Evolutionary conservation across 345 rosid genomes (phyloP), one percentile per base, ranked within the genome.

Genomic region (Rhodamnia argentea): DNA sequence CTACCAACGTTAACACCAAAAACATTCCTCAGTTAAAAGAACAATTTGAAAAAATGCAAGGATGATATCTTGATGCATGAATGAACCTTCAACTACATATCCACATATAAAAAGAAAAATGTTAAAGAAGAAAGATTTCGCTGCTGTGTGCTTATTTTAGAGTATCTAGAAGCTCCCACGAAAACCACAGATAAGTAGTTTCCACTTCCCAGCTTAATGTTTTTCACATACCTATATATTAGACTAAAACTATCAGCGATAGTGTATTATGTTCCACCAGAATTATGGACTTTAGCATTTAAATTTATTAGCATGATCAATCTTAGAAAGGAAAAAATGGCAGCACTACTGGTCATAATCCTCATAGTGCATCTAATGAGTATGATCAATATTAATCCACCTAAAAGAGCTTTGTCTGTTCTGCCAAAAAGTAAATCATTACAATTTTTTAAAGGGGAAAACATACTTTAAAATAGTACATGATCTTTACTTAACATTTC

Each of bases 1-100:
- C 86, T 55, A 59, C 82, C 82, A 84, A 85, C 90, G 88, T 84
- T n/a, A 78, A 53, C 12, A 82, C 40, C 52, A 47, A 58, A 84
- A 52, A 57, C 29, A 12, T 53, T 50, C 24, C 44, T 27, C 29
- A 74, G 75, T 16, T 40, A 55, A 52, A 51, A 81, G n/a, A 64
- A 84, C n/a, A 81, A 50, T 47, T 32, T 62, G 53, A 37, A 57
- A 58, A 75, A 58, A 7, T 44, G 32, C 59, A 83, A 83, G n/a
- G n/a, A 40, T 82, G 53, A 44, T 52, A 82, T 52, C 59, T 70
- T 37, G 81, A 70, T 70, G 81, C 81, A 18, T 18, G 47, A 70
- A 70, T 70, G 81, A 70, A 70, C 20, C 47, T 70, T 70, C 81
- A 32, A 37, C 47, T 37, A 18, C 47, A 70, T 70, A 70, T 37